Base-by-base conservation (phyloP, 495 filamentous ascomycete genomes). In the Opeltia flavorubescens region DNA sequence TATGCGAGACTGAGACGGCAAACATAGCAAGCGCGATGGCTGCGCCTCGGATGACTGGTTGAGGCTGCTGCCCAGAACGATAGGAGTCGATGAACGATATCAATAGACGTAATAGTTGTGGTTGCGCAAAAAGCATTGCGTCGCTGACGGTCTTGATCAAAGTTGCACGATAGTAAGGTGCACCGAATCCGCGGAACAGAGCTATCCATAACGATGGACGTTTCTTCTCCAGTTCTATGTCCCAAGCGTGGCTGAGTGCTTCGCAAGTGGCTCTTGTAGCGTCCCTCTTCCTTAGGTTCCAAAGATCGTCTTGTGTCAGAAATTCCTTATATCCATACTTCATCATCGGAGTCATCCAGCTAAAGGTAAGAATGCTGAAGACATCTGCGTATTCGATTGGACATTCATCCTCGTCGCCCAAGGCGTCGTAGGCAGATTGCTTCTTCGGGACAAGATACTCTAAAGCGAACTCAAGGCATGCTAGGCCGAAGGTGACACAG, bases 301-400 rank as follows among this genome's bases (percentile, higher is more conserved):
- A 99, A 39, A 99, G 74, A 63, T 99, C 91, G 49, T 99, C 86
- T 63, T 99, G 89, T 4, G 86, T 94, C 43, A 99, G 71, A 58
- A 74, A 99, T 46, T 87, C 77, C 55, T 80, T 84, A 64, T 99
- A 95, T 15, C 93, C 93, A 65, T 81, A 79, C 55, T 81, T 87
- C 93, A 99, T 99, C 76, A 96, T 65, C 13, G 89, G 87, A 0
- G 93, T 99, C 86, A 99, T 95, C 93, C 93, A 99, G 47, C 84
- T 77, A 60, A 99, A 99, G 8, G 89, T 94, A 26, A 99, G 75
- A 31, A 84, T 77, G 8, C 89, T 95, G 65, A 96, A 96, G 38
- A 96, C 72, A 45, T 89, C 86, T 20, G 93, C 88, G 65, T 94
- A 93, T 67, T 96, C 89, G 28, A 82, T 80, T 0, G 93, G 93